These are phyloP conservation scores for Magnaporthiopsis rhizophila DNA, from an alignment of 2,329 filamentous ascomycete species.

Conservation along the genomic window DNA sequence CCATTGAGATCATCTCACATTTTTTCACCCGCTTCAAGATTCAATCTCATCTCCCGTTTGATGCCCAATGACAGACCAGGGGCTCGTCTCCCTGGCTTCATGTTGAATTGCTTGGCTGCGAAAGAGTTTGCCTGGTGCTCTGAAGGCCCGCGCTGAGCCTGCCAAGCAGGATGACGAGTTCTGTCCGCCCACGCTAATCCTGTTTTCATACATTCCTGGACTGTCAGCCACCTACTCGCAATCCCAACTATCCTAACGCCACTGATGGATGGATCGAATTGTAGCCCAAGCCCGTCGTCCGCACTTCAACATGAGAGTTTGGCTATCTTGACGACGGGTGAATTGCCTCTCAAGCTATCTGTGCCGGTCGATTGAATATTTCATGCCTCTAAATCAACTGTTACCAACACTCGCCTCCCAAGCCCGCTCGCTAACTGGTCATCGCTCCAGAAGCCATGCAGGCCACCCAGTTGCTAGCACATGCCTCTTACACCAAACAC, in stretches of 20 bases:
- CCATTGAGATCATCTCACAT: too few species aligned
- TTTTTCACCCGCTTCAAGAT: background rate
- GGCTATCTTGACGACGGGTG: too few species aligned
- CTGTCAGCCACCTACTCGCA: too few species aligned
- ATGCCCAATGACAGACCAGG: background rate
- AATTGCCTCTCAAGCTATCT: too few species aligned
- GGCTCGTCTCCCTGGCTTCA: background rate
- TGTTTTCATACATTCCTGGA: background rate
- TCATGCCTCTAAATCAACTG: too few species aligned
- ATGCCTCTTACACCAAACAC: too few species aligned
- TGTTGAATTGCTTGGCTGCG: background rate
- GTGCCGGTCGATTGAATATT: too few species aligned
- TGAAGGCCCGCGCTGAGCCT: background rate
- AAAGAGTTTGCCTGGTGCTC: background rate
- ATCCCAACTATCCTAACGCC: background rate
- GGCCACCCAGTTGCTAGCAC: too few species aligned
- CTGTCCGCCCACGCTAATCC: background rate
- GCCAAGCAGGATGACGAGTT: background rate
- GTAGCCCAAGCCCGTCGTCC: background rate
- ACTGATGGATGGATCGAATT: background rate
- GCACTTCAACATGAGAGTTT: too few species aligned
- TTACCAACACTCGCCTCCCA: too few species aligned
- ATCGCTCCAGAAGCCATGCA: too few species aligned
- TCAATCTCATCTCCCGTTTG: background rate
- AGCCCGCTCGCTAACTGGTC: too few species aligned